phyloP scores from a whole-genome alignment of 352 stramenopile genomes.

The Globisporangium viniferum region DNA sequence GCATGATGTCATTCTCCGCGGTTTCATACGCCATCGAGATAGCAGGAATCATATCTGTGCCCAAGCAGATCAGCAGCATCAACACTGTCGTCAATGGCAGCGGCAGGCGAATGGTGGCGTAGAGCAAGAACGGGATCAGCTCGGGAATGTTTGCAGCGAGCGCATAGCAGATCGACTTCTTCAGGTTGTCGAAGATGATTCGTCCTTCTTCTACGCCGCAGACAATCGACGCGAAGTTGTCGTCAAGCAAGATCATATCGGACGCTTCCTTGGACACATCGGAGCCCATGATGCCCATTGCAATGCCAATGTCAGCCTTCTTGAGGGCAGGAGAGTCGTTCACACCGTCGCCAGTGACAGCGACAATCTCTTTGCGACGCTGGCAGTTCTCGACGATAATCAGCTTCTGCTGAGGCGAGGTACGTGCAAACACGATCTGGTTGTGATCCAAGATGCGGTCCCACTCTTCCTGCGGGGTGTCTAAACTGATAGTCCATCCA shows the following conservation, averaged over 20 bases:
- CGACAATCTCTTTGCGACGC: conserved; percentile 83
- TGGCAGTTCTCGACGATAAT: conserved; percentile 93
- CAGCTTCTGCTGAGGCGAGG: conserved; percentile 94
- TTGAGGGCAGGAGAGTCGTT: conserved; percentile 97
- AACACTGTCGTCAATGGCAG: conserved; percentile 88
- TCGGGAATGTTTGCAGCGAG: conserved; percentile 92
- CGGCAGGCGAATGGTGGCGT: conserved; percentile 85
- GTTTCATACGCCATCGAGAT: conserved; percentile 92
- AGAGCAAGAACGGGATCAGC: conserved; percentile 79
- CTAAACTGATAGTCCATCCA: conserved; percentile 76
- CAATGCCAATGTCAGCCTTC: conserved; percentile 97
- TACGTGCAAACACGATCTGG: conserved; percentile 96
- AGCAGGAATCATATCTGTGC: conserved; percentile 92
- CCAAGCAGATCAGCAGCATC: conserved; percentile 90
- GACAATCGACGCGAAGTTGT: conserved; percentile 98
- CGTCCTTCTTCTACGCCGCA: conserved; percentile 94
- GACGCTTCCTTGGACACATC: conserved; percentile 94
- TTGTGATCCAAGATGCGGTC: conserved; percentile 78
- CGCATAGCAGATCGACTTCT: conserved; percentile 93
- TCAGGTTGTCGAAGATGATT: conserved; percentile 95
- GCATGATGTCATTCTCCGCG: conserved; percentile 88
- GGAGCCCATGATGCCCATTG: conserved; percentile 97
- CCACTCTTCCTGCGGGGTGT: conserved; percentile 80
- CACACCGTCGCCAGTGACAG: conserved; percentile 97
- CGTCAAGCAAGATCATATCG: conserved; percentile 96